A percentile compares a stretch with the other conserved stretches of the same genome.
Evolutionary conservation across 2,329 filamentous ascomycete species (phyloP).

Genomic region (Fusarium devonianum): DNA sequence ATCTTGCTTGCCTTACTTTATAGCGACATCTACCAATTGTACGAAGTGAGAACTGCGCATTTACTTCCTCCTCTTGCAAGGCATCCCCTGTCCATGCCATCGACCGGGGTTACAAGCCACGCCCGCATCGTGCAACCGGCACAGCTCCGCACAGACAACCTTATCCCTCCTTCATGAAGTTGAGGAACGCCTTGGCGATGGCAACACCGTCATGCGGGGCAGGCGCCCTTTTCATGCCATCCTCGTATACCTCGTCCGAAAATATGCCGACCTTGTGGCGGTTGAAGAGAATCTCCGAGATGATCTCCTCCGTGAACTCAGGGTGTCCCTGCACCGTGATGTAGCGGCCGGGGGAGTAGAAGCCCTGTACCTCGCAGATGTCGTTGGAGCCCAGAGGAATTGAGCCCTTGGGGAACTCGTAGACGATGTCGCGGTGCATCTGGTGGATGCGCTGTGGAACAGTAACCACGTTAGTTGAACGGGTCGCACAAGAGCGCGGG

Average conservation of each 20-base stretch:
- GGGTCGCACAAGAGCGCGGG: slow-evolving; percentile 64
- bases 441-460: slow-evolving; percentile 52
- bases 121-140: neutral
- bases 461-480: slow-evolving; percentile 53
- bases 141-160: neutral
- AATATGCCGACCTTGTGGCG: slow-evolving; percentile 75
- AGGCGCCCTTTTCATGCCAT: slow-evolving; percentile 70
- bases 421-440: slow-evolving; percentile 57
- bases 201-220: slow-evolving; percentile 80
- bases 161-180: slow-evolving; percentile 71
- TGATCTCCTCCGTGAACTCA: slow-evolving; percentile 52
- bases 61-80: slow-evolving; percentile 4
- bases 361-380: slow-evolving; percentile 52
- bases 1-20: slow-evolving; percentile 9
- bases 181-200: slow-evolving; percentile 76
- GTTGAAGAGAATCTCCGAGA: slow-evolving; percentile 50
- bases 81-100: neutral
- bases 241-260: slow-evolving; percentile 70
- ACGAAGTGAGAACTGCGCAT: too few species aligned
- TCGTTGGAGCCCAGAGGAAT: slow-evolving; percentile 52
- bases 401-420: slow-evolving; percentile 49
- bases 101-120: neutral
- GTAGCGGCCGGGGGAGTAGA: slow-evolving; percentile 50
- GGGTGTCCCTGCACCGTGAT: slow-evolving; percentile 58
- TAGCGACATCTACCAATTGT: slow-evolving; percentile 2